phyloP scores from a whole-genome alignment of 2,329 filamentous ascomycete genomes.

The Scytalidium lignicola region DNA sequence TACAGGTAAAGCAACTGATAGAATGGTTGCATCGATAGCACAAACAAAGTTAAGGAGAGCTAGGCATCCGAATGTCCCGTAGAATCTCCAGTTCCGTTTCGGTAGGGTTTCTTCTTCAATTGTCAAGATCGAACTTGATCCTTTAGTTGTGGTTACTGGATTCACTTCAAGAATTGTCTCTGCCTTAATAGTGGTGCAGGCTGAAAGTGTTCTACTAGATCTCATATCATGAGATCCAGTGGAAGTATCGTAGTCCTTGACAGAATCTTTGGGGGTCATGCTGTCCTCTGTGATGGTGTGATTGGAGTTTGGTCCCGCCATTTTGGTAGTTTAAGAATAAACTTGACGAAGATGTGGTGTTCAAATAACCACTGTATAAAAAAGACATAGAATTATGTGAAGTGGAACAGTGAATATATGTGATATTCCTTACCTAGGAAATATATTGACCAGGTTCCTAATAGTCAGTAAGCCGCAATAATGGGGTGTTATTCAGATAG shows the following conservation, averaged over 20 bases:
- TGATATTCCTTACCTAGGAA: neutral
- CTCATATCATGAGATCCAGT: neutral
- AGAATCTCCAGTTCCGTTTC: slow-evolving; percentile 15
- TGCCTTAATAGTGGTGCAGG: neutral
- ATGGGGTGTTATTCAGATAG: neutral
- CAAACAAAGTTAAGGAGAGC: slow-evolving; percentile 42
- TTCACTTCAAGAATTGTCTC: neutral
- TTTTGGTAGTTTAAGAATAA: neutral
- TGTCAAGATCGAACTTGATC: neutral
- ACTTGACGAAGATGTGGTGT: neutral
- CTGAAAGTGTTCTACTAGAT: neutral
- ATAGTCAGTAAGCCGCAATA: neutral
- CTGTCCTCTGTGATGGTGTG: neutral
- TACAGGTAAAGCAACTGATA: slow-evolving; percentile 29
- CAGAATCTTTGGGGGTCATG: neutral
- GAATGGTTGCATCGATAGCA: slow-evolving; percentile 60
- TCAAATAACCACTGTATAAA: neutral
- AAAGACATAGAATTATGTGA: neutral
- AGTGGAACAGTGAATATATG: neutral
- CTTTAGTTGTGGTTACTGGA: neutral
- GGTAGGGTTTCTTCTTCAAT: neutral
- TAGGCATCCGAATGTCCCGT: slow-evolving; percentile 17
- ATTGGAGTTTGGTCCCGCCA: neutral
- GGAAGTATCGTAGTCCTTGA: neutral
- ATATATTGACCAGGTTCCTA: neutral